Conservation (phyloP, 2,329 filamentous ascomycete genomes). For the Colletotrichum lentis region DNA sequence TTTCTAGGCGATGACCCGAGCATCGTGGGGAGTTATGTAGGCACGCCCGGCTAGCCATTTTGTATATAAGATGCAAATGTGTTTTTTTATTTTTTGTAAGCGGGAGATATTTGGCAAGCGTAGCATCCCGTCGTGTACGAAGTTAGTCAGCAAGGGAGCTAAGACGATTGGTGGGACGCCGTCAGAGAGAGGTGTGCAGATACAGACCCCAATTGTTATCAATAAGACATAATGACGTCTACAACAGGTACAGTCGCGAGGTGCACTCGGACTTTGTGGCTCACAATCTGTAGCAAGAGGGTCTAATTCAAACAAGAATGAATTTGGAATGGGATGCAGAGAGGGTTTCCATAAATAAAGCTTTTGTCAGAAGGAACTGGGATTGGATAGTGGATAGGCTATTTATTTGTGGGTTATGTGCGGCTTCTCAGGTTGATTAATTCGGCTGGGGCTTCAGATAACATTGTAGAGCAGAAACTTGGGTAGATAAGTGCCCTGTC, state of each 20-base stretch:
- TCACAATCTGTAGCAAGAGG: background rate
- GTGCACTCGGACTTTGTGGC: background rate
- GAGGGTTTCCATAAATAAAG: background rate
- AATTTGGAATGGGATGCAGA: background rate
- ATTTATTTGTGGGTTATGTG: background rate
- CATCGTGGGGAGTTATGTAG: slow-evolving; percentile 21
- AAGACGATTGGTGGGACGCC: slow-evolving; percentile 22
- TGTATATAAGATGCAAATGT: slow-evolving; percentile 42
- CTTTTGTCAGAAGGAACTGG: background rate
- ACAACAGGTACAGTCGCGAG: background rate
- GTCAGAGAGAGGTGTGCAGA: slow-evolving; percentile 20
- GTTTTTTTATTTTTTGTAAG: slow-evolving; percentile 2
- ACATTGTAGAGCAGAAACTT: background rate
- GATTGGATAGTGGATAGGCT: background rate
- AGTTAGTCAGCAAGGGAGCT: slow-evolving; percentile 25
- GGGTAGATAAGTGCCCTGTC: background rate
- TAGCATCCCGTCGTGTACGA: slow-evolving; percentile 32
- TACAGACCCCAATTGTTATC: slow-evolving; percentile 24
- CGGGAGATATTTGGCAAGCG: slow-evolving; percentile 23
- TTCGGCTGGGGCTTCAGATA: background rate
- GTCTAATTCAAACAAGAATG: too few species aligned
- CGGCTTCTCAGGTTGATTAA: slow-evolving; percentile 1
- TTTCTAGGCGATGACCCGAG: background rate
- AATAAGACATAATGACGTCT: slow-evolving; percentile 29
- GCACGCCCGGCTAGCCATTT: slow-evolving; percentile 40